Base-by-base conservation (phyloP, 495 filamentous ascomycete species). In the Cryomyces minteri region DNA sequence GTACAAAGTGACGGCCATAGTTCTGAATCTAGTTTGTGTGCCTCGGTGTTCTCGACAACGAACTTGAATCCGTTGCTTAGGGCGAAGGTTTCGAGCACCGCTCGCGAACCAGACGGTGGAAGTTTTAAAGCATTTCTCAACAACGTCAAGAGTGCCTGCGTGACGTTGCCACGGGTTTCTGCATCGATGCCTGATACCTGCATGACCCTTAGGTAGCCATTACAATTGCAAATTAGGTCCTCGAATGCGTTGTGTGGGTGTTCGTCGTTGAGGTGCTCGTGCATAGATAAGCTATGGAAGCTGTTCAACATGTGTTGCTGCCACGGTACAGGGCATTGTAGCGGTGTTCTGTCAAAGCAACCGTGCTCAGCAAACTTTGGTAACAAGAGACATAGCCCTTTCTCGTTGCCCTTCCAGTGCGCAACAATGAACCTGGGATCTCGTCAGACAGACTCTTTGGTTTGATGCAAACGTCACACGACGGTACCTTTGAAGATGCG, bases 401-500 rank as follows among this genome's bases (percentile, higher is more conserved):
- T 67, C 50, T 83, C 77, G 34, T 79, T 72, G 7, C 69, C 60
- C 32, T 66, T 66, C 85, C 86, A 55, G 29, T 53, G 44, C 42
- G 43, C 42, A 10, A 75, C 63, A 48, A 92, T 67, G 51, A 85
- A 94, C 62, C 78, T 73, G 49, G 1, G 31, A 1, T 43, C 67
- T 49, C 65, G 59, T 31, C 45, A 31, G 29, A 5, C 33, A 38
- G 18, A 14, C 14, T 29, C 18, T 25, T 25, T 25, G 18, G 18
- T 25, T 25, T 25, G 47, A 2, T 33, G 7, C n/a, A 3, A 29
- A n/a, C 34, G n/a, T 25, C 9, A 39, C 12, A 5, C 0, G 30
- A 45, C 34, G 8, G n/a, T 54, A 82, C 77, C 71, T 84, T 56
- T 88, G 80, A 50, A 96, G 84, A 51, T 84, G 75, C 42, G 84